Percentiles rank a stretch among this genome's conserved stretches.
phyloP scores from a whole-genome alignment of 78 protist species.

The Capsaspora owczarzaki region DNA sequence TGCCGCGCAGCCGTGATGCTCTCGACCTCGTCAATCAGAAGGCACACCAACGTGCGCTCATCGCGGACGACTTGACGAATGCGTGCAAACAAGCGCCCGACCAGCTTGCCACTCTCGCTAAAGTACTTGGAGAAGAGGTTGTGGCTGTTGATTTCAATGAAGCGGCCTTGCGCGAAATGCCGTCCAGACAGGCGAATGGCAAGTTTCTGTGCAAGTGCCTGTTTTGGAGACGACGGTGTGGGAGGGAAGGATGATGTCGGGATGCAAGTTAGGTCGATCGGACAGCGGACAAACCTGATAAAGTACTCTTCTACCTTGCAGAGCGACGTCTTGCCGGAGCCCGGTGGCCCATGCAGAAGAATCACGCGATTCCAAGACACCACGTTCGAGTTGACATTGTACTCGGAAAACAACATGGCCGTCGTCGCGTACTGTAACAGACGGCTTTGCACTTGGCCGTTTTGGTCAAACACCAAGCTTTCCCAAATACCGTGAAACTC shows the following conservation, averaged over 20 bases:
- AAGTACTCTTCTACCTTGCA: neutral
- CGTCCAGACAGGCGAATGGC: slow-evolving; percentile 50
- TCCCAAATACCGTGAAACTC: too few relatives aligned
- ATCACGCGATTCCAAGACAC: slow-evolving; percentile 63
- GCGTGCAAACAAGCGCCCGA: slow-evolving; percentile 61
- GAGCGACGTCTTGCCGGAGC: slow-evolving; percentile 78
- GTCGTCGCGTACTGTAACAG: slow-evolving; percentile 45
- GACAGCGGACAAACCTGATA: neutral
- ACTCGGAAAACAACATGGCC: slow-evolving; percentile 40
- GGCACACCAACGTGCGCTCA: slow-evolving; percentile 35
- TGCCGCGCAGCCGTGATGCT: slow-evolving; percentile 78
- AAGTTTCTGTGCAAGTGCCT: slow-evolving; percentile 88
- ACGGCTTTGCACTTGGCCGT: too few relatives aligned
- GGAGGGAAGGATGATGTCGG: slow-evolving; percentile 27
- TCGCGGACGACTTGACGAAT: slow-evolving; percentile 61
- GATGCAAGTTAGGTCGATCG: neutral
- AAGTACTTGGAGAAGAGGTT: slow-evolving; percentile 92
- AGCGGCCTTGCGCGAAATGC: slow-evolving; percentile 18
- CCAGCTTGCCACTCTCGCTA: slow-evolving; percentile 94
- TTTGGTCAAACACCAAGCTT: too few relatives aligned
- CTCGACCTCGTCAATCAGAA: slow-evolving; percentile 80
- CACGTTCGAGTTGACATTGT: slow-evolving; percentile 30
- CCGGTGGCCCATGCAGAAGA: slow-evolving; percentile 95
- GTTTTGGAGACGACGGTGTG: too few relatives aligned
- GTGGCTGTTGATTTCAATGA: slow-evolving; percentile 78